A percentile compares a stretch with the other conserved stretches of the same genome.
Evolutionary conservation across 2,329 filamentous ascomycete genomes (phyloP).

Genomic region (Colletotrichum cuscutae): DNA sequence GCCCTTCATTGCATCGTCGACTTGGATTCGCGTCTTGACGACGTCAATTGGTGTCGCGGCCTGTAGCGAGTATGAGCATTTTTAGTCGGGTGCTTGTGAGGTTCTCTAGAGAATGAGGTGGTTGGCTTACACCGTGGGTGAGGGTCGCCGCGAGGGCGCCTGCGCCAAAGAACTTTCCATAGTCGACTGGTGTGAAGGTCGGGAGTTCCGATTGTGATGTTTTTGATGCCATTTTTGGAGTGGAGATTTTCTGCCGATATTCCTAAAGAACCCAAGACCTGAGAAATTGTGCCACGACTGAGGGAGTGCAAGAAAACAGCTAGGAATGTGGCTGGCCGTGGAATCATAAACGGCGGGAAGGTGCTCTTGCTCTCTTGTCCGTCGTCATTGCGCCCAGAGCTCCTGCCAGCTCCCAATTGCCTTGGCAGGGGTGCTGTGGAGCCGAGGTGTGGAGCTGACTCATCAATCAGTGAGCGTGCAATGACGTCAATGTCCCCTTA

Average conservation of each 20-base stretch:
- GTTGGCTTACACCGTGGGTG: slow-evolving; percentile 58
- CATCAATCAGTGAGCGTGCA: slow-evolving; percentile 4
- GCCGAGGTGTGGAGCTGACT: slow-evolving; percentile 14
- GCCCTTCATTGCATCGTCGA: slow-evolving; percentile 88
- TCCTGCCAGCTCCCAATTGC: neutral
- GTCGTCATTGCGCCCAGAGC: slow-evolving; percentile 7
- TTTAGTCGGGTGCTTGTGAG: neutral
- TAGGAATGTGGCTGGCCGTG: slow-evolving; percentile 2
- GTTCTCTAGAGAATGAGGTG: neutral
- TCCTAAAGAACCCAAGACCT: too few relatives aligned
- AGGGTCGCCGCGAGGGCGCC: slow-evolving; percentile 63
- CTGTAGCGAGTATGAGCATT: slow-evolving; percentile 41
- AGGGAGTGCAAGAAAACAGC: neutral
- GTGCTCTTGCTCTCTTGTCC: neutral
- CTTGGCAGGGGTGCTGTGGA: slow-evolving; percentile 17
- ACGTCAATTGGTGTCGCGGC: slow-evolving; percentile 70
- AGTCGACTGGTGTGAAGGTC: slow-evolving; percentile 54
- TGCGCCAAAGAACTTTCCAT: slow-evolving; percentile 64
- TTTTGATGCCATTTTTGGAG: slow-evolving; percentile 36
- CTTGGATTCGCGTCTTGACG: slow-evolving; percentile 92
- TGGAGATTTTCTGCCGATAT: neutral
- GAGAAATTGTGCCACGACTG: neutral
- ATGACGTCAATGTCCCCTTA: slow-evolving; percentile 29
- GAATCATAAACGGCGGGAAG: neutral
- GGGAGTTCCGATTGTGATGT: slow-evolving; percentile 45